Evolutionary conservation across 208 protist genomes (phyloP).

Genomic region (Acanthamoeba rhysodes): DNA sequence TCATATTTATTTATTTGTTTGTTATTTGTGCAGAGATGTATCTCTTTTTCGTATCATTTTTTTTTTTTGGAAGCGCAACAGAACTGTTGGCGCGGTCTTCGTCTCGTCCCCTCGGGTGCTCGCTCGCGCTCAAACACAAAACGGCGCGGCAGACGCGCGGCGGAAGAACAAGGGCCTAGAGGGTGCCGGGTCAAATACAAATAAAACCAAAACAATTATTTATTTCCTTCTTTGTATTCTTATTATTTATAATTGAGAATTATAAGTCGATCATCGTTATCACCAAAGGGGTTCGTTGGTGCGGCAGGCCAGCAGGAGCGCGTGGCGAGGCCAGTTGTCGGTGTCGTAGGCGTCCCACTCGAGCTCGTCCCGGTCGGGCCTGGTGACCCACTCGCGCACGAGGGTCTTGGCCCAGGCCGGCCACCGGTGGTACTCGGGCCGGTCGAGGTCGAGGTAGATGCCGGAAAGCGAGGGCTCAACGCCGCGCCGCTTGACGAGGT

Average conservation of each 20-base stretch:
- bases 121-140: too few relatives aligned
- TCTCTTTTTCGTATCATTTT: background rate
- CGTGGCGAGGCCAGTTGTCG: background rate
- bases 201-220: background rate
- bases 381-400: slow-evolving; percentile 13
- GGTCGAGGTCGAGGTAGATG: slow-evolving; percentile 24
- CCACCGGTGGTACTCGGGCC: background rate
- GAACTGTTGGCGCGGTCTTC: background rate
- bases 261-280: too few relatives aligned
- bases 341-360: background rate
- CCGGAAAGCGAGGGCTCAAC: background rate
- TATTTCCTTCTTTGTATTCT: background rate
- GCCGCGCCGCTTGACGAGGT: background rate
- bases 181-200: background rate
- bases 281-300: background rate
- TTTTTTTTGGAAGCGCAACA: background rate
- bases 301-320: background rate
- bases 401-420: background rate
- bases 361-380: background rate
- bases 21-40: background rate
- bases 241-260: too few relatives aligned
- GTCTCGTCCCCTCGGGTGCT: background rate
- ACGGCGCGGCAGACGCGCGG: too few relatives aligned
- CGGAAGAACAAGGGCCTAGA: background rate
- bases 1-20: background rate